These are phyloP conservation scores for Apiotrichum domesticum DNA, from an alignment of 1,284 basidiomycete species.

Conservation along the genomic window DNA sequence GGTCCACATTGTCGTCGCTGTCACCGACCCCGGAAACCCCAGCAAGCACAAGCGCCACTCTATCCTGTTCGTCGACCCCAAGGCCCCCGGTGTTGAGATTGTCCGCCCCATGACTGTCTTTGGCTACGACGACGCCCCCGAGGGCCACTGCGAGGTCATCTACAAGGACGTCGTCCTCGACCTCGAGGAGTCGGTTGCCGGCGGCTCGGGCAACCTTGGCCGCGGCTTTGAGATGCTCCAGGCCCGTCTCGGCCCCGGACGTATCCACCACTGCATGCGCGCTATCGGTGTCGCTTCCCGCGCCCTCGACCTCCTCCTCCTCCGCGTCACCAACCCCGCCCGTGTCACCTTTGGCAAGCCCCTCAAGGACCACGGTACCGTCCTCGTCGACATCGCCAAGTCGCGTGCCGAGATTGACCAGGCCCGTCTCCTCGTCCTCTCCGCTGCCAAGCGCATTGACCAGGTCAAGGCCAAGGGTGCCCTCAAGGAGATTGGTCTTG, in stretches of 20 bases:
- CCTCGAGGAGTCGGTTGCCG: slow-evolving; percentile 54
- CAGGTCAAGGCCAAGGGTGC: slow-evolving; percentile 85
- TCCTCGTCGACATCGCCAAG: slow-evolving; percentile 82
- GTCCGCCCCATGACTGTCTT: slow-evolving; percentile 88
- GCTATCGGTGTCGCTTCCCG: slow-evolving; percentile 82
- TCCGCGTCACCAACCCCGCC: slow-evolving; percentile 81
- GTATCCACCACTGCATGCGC: slow-evolving; percentile 98
- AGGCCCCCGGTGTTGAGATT: slow-evolving; percentile 79
- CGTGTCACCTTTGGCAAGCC: slow-evolving; percentile 92
- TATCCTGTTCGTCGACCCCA: slow-evolving; percentile 85
- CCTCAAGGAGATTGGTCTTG: slow-evolving; percentile 92
- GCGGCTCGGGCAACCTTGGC: slow-evolving; percentile 69
- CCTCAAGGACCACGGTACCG: slow-evolving; percentile 84
- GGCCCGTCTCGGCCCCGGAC: slow-evolving; percentile 90
- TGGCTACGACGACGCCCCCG: slow-evolving; percentile 90
- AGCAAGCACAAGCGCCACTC: slow-evolving; percentile 74
- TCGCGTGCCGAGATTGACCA: slow-evolving; percentile 89
- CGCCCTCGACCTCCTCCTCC: slow-evolving; percentile 81
- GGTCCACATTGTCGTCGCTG: slow-evolving; percentile 82
- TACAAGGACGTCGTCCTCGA: slow-evolving; percentile 94
- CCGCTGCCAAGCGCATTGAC: slow-evolving; percentile 92
- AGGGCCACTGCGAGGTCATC: slow-evolving; percentile 90
- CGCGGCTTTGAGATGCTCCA: slow-evolving; percentile 96
- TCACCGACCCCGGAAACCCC: slow-evolving; percentile 43
- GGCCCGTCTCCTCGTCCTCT: slow-evolving; percentile 77